phyloP scores from a whole-genome alignment of 495 filamentous ascomycete species.

The Penicillium nucicola region DNA sequence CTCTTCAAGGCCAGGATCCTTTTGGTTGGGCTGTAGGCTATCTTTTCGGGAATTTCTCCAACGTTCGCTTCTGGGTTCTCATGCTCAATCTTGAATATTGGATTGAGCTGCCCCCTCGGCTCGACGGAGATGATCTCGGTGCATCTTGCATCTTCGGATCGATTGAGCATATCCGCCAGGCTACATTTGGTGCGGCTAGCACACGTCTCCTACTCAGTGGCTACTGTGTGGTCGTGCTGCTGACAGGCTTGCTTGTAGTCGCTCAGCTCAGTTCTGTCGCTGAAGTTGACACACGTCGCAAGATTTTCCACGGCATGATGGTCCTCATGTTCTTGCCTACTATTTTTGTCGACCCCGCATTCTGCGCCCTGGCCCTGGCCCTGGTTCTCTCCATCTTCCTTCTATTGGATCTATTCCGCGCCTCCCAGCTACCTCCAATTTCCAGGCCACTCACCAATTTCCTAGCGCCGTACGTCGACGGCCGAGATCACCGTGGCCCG shows the following conservation, averaged over 20 bases:
- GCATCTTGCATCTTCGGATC: conserved; percentile 49
- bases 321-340: conserved; percentile 90
- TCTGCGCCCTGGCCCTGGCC: conserved; percentile 70
- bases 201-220: conserved; percentile 71
- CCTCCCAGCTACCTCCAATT: conserved; percentile 85
- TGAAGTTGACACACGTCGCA: conserved; percentile 94
- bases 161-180: conserved; percentile 55
- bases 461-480: conserved; percentile 90
- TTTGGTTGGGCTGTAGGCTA: conserved; percentile 92
- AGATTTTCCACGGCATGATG: conserved; percentile 99
- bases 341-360: conserved; percentile 80
- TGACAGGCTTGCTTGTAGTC: conserved; percentile 68
- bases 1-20: conserved; percentile 71
- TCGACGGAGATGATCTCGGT: conserved; percentile 23
- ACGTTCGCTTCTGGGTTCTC: conserved; percentile 63
- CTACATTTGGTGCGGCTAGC: conserved; percentile 68
- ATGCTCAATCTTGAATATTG: conserved; percentile 65
- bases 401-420: conserved; percentile 82
- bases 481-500: conserved; percentile 85
- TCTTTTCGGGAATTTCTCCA: conserved; percentile 73
- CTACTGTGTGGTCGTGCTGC: conserved; percentile 69
- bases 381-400: conserved; percentile 79
- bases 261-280: conserved; percentile 64
- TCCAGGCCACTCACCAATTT: conserved; percentile 79
- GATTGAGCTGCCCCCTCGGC: conserved; percentile 67